Evolutionary conservation across 345 rosid species (phyloP).

Genomic region (Salix brachista): DNA sequence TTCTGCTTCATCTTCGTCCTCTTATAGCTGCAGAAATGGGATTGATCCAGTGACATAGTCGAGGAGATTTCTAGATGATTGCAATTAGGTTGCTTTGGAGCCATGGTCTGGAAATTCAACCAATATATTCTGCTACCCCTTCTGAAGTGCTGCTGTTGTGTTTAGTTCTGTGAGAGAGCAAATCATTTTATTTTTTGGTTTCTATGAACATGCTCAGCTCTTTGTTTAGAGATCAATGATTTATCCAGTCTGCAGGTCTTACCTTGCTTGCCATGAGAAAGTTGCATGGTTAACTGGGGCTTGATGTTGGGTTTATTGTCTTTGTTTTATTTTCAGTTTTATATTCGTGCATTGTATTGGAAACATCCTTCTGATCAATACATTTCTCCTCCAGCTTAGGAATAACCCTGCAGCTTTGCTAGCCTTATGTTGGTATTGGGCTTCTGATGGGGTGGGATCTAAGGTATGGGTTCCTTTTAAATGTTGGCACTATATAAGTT

Average conservation of each 20-base stretch:
- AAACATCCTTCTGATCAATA: conserved; percentile 2
- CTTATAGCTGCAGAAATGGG: too few species aligned
- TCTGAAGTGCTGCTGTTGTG: neutral
- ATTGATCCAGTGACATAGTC: neutral
- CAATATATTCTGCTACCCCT: neutral
- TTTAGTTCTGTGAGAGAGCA: neutral
- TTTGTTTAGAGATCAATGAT: neutral
- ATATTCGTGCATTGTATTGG: neutral
- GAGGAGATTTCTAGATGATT: neutral
- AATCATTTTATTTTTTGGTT: neutral
- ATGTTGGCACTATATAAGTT: conserved; percentile 8
- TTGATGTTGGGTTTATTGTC: neutral
- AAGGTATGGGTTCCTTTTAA: conserved; percentile 49
- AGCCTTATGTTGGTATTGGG: conserved; percentile 98
- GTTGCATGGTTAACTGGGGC: neutral
- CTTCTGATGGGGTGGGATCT: conserved; percentile 82
- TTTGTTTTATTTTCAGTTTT: neutral
- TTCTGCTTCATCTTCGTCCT: too few species aligned
- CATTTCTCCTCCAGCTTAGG: conserved; percentile 49
- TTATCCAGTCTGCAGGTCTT: neutral
- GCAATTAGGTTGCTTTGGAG: neutral
- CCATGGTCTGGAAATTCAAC: neutral
- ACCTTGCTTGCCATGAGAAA: neutral
- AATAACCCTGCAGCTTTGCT: conserved; percentile 92
- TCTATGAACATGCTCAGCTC: neutral